These are phyloP conservation scores for Penicillium sp. DNA, from an alignment of 2,329 filamentous ascomycete genomes.

Conservation along the genomic window DNA sequence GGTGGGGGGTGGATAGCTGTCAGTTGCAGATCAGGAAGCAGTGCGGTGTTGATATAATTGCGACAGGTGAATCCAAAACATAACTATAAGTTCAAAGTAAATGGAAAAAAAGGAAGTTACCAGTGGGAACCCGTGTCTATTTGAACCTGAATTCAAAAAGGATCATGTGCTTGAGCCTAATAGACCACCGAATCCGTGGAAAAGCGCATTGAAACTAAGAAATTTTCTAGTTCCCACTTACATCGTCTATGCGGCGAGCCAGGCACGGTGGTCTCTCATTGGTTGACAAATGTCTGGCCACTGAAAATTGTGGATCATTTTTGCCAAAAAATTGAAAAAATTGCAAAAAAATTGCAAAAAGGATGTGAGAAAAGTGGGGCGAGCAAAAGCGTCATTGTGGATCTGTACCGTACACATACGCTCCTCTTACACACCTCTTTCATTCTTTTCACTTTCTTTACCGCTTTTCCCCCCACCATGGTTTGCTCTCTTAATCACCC, in stretches of 20 bases:
- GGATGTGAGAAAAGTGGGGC: conserved; percentile 11
- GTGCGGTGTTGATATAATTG: conserved; percentile 27
- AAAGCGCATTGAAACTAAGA: conserved; percentile 11
- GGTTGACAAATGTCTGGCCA: conserved; percentile 24
- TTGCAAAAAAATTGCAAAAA: conserved; percentile 1
- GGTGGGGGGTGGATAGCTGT: neutral
- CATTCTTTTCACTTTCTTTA: neutral
- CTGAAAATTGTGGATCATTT: conserved; percentile 4
- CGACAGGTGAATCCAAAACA: conserved; percentile 17
- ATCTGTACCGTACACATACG: conserved; percentile 15
- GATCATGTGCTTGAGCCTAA: conserved; percentile 25
- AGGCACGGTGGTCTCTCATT: conserved; percentile 16
- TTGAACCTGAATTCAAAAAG: conserved; percentile 19
- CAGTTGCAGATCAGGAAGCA: conserved; percentile 21
- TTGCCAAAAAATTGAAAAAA: neutral
- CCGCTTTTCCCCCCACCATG: neutral
- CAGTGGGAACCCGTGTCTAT: conserved; percentile 17
- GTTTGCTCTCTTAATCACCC: too few relatives aligned
- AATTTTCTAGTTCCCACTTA: conserved; percentile 30
- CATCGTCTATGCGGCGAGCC: conserved; percentile 17
- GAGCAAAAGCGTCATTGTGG: conserved; percentile 29
- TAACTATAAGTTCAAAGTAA: conserved; percentile 13
- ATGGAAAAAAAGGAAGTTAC: conserved; percentile 15
- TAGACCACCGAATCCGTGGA: conserved; percentile 23
- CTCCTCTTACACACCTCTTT: neutral